Conservation (phyloP, 192 early-diverging fungal species). For the Diversispora eburnea region DNA sequence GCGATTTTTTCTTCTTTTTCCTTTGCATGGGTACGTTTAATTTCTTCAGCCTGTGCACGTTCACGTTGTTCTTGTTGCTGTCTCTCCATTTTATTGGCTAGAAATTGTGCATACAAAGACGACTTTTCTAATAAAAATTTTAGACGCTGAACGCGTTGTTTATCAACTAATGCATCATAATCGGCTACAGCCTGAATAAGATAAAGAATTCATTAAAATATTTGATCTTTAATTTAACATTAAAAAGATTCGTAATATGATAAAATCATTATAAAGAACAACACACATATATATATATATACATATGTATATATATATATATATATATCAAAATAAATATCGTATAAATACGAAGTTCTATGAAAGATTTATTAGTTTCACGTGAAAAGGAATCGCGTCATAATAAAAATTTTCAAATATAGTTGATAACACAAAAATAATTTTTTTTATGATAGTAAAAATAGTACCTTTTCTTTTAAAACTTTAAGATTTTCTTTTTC, state of each 20-base stretch:
- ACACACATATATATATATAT: too few species aligned
- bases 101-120: conserved; percentile 72
- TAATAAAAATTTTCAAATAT: neutral
- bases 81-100: conserved; percentile 70
- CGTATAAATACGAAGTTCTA: too few species aligned
- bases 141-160: conserved; percentile 68
- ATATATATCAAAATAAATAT: too few species aligned
- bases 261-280: neutral
- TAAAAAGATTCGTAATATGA: neutral
- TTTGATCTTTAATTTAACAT: neutral
- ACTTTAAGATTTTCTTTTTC: conserved; percentile 45
- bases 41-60: conserved; percentile 36
- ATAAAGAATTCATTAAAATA: neutral
- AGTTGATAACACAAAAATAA: conserved; percentile 26
- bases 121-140: conserved; percentile 81
- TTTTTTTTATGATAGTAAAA: neutral
- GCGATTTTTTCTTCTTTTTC: conserved; percentile 28
- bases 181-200: conserved; percentile 55
- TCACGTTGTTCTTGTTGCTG: conserved; percentile 67
- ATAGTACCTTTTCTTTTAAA: conserved; percentile 43
- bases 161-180: conserved; percentile 55
- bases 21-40: conserved; percentile 21
- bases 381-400: neutral
- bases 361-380: neutral
- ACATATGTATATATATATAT: too few species aligned